A percentile compares a stretch with the other conserved stretches of the same genome.
Conservation (phyloP, 1,284 basidiomycete genomes). For the Melanopsichium pennsylvanicum region DNA sequence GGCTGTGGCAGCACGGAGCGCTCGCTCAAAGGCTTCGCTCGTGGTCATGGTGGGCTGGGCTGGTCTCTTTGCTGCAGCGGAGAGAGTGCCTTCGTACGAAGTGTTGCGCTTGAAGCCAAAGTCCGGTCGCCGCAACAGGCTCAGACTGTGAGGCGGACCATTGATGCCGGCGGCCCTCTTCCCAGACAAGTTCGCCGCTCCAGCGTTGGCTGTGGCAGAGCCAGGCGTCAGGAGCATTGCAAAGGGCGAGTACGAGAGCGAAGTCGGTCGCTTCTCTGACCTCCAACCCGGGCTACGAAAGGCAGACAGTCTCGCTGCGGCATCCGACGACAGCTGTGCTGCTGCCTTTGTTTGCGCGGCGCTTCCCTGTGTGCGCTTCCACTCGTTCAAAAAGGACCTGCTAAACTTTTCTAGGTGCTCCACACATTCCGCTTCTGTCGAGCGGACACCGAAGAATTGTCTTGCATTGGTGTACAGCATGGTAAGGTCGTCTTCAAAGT, state of each 20-base stretch:
- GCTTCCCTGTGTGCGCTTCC: conserved; percentile 30
- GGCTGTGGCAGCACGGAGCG: conserved; percentile 27
- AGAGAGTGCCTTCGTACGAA: conserved; percentile 23
- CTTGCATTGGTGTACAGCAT: conserved; percentile 38
- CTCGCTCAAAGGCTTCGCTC: conserved; percentile 41
- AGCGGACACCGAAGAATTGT: conserved; percentile 32
- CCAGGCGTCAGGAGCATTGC: conserved; percentile 14
- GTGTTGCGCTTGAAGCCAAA: conserved; percentile 31
- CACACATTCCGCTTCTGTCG: conserved; percentile 41
- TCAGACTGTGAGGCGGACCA: conserved; percentile 2
- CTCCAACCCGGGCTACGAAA: conserved; percentile 24
- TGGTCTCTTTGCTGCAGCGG: conserved; percentile 19
- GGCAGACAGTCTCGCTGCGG: conserved; percentile 1
- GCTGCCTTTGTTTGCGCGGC: conserved; percentile 4
- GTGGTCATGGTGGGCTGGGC: conserved; percentile 15
- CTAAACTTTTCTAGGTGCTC: conserved; percentile 46
- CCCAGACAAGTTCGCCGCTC: conserved; percentile 3
- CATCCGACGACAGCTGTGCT: conserved; percentile 1
- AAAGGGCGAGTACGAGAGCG: conserved; percentile 15
- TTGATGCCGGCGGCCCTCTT: conserved; percentile 23
- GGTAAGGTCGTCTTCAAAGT: conserved; percentile 43
- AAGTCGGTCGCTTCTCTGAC: conserved; percentile 13
- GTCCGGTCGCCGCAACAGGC: conserved; percentile 32
- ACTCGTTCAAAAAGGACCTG: conserved; percentile 35
- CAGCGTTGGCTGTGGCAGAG: background rate